Percentiles rank a stretch among this genome's conserved stretches.
Conservation (phyloP, 176 grass and related monocot species). For the Triticum urartu region DNA sequence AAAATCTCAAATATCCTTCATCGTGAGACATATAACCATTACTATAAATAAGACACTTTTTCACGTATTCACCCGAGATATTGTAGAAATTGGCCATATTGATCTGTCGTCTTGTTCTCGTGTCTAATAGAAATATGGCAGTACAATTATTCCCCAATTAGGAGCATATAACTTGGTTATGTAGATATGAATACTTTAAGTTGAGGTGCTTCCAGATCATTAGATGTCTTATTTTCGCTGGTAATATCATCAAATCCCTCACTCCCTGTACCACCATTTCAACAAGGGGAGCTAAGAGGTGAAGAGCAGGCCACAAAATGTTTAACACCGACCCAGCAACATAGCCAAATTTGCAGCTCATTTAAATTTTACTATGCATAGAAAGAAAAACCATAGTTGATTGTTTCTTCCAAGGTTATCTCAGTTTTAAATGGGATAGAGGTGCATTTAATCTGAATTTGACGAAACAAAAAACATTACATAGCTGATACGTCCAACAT, state of each 20-base stretch:
- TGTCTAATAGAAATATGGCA: neutral
- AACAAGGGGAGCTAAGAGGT: neutral
- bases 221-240: neutral
- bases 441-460: neutral
- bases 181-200: neutral
- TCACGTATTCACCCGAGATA: too few relatives aligned
- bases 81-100: neutral
- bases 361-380: neutral
- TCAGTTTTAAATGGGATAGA: neutral
- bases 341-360: neutral
- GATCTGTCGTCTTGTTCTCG: too few relatives aligned
- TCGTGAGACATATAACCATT: too few relatives aligned
- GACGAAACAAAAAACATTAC: neutral
- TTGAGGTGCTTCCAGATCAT: neutral
- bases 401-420: neutral
- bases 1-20: too few relatives aligned
- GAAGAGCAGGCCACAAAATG: neutral
- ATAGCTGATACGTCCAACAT: neutral
- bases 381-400: neutral
- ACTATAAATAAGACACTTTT: too few relatives aligned
- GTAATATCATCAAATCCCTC: constrained; percentile 7
- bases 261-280: neutral
- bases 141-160: neutral
- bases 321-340: neutral
- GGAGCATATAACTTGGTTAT: neutral